A percentile compares a stretch with the other conserved stretches of the same genome.
Conservation (phyloP, 2,329 filamentous ascomycete species). For the Canariomyces notabilis region DNA sequence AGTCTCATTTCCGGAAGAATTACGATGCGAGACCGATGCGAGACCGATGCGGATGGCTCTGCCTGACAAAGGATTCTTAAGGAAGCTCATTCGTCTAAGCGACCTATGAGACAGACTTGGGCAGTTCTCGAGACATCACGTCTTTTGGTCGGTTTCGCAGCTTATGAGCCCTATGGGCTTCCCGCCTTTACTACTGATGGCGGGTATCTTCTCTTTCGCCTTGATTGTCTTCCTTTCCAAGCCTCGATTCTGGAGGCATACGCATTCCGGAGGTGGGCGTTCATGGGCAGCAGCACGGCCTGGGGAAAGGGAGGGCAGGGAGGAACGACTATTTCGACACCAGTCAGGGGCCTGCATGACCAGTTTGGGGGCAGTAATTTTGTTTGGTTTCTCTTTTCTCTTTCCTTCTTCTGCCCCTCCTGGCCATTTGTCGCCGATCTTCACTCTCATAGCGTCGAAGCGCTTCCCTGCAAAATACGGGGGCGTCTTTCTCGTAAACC, state of each 20-base stretch:
- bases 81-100: neutral
- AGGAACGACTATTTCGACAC: constrained; percentile 6
- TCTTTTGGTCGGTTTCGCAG: neutral
- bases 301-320: neutral
- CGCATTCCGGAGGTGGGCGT: constrained; percentile 10
- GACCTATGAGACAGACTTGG: neutral
- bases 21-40: no score
- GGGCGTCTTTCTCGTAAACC: constrained; percentile 12
- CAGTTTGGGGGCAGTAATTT: constrained; percentile 11
- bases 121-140: neutral
- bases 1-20: neutral
- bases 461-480: constrained; percentile 8
- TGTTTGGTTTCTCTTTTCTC: constrained; percentile 4
- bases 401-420: no score
- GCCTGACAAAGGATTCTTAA: neutral
- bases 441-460: constrained; percentile 13
- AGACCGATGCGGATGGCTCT: no score
- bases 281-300: constrained; percentile 7
- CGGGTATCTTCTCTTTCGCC: neutral
- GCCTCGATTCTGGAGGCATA: neutral
- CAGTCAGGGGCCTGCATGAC: constrained; percentile 8
- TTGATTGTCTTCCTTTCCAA: neutral
- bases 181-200: neutral
- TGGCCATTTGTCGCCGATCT: constrained; percentile 13
- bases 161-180: neutral